A percentile compares a stretch with the other conserved stretches of the same genome.
Evolutionary conservation across 2,329 filamentous ascomycete genomes (phyloP).

Genomic region (Botrytis fabae): DNA sequence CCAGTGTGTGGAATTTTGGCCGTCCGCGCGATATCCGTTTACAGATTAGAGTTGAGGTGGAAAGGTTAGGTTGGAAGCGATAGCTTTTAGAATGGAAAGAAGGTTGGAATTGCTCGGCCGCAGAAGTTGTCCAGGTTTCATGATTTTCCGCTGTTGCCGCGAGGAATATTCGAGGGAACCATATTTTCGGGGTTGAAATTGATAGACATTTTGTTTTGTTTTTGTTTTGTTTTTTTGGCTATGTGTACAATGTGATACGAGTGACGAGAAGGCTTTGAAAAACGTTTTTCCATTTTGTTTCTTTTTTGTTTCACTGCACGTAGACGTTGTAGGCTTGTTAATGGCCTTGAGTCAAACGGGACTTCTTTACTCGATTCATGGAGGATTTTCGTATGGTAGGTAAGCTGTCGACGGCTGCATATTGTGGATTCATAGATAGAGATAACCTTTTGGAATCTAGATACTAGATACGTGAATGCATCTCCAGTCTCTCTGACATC

Average conservation of each 20-base stretch:
- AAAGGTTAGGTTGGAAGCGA: background rate
- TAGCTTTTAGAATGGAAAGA: background rate
- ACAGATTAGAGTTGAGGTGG: background rate
- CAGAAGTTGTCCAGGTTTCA: background rate
- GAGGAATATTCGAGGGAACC: background rate
- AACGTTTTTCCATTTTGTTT: background rate
- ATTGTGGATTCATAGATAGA: background rate
- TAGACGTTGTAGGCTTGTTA: background rate
- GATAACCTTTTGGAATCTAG: background rate
- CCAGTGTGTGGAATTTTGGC: background rate
- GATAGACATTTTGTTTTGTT: too few relatives aligned
- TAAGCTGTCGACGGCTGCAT: background rate
- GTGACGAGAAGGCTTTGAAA: background rate
- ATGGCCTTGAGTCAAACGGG: background rate
- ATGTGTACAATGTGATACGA: background rate
- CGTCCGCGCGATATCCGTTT: background rate
- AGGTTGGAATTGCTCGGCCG: background rate
- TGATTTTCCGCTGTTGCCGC: conserved; percentile 10
- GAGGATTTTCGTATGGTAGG: background rate
- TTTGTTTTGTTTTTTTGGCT: too few relatives aligned
- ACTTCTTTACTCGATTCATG: conserved; percentile 5
- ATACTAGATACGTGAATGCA: background rate
- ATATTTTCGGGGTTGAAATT: background rate
- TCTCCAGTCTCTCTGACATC: background rate
- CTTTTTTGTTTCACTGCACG: background rate